phyloP scores from a whole-genome alignment of 768 basidiomycete genomes.

The Calocybe cyanea region DNA sequence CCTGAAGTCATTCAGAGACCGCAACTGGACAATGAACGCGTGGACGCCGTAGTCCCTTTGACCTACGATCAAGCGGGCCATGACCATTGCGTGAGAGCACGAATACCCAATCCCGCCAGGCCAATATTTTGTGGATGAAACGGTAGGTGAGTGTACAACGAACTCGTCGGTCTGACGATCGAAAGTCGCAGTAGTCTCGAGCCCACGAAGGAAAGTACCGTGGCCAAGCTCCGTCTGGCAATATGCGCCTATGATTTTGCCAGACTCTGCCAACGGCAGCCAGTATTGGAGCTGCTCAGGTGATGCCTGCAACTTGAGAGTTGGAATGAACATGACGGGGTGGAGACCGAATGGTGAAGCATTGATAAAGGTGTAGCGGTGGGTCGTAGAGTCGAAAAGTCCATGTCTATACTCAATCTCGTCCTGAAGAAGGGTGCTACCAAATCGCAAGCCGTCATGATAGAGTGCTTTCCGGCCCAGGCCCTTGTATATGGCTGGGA shows the following conservation, averaged over 20 bases:
- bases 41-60: conserved; percentile 20
- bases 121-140: conserved; percentile 23
- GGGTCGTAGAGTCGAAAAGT: conserved; percentile 13
- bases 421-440: conserved; percentile 17
- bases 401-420: conserved; percentile 14
- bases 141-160: conserved; percentile 22
- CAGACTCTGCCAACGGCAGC: conserved; percentile 19
- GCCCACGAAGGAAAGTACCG: conserved; percentile 22
- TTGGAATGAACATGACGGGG: conserved; percentile 20
- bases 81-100: conserved; percentile 22
- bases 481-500: conserved; percentile 16
- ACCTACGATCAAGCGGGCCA: conserved; percentile 18
- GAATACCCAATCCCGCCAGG: conserved; percentile 21
- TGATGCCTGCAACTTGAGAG: conserved; percentile 19
- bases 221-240: conserved; percentile 26
- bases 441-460: conserved; percentile 20
- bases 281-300: conserved; percentile 20
- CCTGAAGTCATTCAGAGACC: conserved; percentile 18
- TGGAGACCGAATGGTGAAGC: conserved; percentile 24
- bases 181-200: conserved; percentile 25
- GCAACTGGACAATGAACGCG: conserved; percentile 23
- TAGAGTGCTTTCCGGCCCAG: conserved; percentile 18
- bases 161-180: conserved; percentile 20
- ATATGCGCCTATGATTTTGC: conserved; percentile 21
- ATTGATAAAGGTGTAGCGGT: conserved; percentile 17